phyloP scores from a whole-genome alignment of 345 rosid genomes.

The Euclidium syriacum region DNA sequence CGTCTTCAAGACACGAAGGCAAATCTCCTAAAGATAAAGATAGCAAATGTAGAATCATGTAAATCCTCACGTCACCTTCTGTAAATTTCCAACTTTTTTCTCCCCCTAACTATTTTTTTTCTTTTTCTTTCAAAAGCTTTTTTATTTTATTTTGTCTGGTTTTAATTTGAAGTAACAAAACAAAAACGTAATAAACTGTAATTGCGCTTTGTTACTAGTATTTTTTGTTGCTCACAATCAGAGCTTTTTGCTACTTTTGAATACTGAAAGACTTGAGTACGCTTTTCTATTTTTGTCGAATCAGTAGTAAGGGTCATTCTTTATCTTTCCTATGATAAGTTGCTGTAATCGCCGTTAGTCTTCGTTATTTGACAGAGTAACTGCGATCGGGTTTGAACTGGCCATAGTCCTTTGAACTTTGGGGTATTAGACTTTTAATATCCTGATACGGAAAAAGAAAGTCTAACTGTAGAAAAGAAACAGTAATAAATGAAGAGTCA shows the following conservation, averaged over 20 bases:
- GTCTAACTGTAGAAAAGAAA: too few relatives aligned
- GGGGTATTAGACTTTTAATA: too few relatives aligned
- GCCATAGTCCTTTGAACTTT: too few relatives aligned
- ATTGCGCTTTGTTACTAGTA: constrained; percentile 9
- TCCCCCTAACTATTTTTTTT: neutral
- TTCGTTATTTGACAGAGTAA: neutral
- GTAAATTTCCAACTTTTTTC: constrained; percentile 17
- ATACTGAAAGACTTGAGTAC: neutral
- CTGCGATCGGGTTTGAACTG: too few relatives aligned
- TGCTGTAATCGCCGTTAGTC: neutral
- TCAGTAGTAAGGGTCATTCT: too few relatives aligned
- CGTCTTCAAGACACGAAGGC: constrained; percentile 47
- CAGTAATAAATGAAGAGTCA: too few relatives aligned
- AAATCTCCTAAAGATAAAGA: constrained; percentile 49
- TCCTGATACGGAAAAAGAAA: too few relatives aligned
- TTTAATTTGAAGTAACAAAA: neutral
- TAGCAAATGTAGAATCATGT: constrained; percentile 73
- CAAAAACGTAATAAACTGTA: constrained; percentile 11
- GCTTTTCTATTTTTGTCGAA: too few relatives aligned
- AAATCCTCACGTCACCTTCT: constrained; percentile 27
- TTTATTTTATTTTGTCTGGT: neutral
- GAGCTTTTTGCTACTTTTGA: neutral
- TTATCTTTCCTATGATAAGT: too few relatives aligned
- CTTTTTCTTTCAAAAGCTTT: neutral
- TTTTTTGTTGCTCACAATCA: constrained; percentile 19